Evolutionary conservation across 768 basidiomycete genomes (phyloP).

Genomic region (Hysterangium stoloniferum): DNA sequence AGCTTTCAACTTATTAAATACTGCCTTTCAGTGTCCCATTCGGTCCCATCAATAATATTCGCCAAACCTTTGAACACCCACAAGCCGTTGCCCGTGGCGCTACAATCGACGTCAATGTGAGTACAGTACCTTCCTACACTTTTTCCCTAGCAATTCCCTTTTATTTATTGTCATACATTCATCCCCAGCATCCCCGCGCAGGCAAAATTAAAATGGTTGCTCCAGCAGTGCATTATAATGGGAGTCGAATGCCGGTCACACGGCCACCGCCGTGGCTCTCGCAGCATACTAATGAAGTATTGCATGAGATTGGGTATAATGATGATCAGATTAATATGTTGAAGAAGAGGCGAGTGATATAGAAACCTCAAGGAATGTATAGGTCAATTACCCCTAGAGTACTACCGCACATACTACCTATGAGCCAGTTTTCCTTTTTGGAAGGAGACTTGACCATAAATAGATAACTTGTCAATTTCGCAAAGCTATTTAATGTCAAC

Average conservation of each 20-base stretch:
- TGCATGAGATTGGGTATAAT: constrained; percentile 37
- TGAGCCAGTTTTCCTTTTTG: too few relatives aligned
- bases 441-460: too few relatives aligned
- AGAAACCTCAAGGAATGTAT: too few relatives aligned
- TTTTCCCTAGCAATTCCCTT: background rate
- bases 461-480: too few relatives aligned
- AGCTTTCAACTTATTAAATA: background rate
- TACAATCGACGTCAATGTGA: constrained; percentile 71
- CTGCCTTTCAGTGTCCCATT: constrained; percentile 54
- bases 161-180: constrained; percentile 13
- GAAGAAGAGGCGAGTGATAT: constrained; percentile 35
- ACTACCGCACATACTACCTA: too few relatives aligned
- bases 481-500: too few relatives aligned
- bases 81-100: constrained; percentile 71
- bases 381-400: too few relatives aligned
- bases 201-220: constrained; percentile 74
- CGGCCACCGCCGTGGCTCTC: constrained; percentile 84
- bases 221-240: constrained; percentile 77
- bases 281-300: constrained; percentile 71
- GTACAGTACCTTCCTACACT: constrained; percentile 18
- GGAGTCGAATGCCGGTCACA: constrained; percentile 62
- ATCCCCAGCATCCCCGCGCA: constrained; percentile 54
- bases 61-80: constrained; percentile 85
- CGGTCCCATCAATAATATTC: constrained; percentile 89
- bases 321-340: constrained; percentile 34